Evolutionary conservation across 345 rosid genomes (phyloP).

Genomic region (Moricandia arvensis): DNA sequence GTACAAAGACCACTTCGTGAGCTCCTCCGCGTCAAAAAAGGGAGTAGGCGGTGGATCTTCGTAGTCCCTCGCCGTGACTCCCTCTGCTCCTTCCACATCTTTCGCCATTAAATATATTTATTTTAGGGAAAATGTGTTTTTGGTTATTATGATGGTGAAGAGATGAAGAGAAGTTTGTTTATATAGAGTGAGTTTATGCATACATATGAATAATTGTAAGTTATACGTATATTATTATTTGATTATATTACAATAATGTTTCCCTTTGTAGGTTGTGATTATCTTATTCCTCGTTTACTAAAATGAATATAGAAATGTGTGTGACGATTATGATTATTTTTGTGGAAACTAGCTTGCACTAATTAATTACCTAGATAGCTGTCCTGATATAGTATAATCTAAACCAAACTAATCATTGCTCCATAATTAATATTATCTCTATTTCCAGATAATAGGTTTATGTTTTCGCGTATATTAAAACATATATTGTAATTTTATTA

Average conservation of each 20-base stretch:
- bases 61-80: slow-evolving; percentile 50
- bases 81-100: slow-evolving; percentile 49
- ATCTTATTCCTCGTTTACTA: neutral
- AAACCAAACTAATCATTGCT: slow-evolving; percentile 24
- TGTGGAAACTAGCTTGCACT: slow-evolving; percentile 13
- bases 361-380: slow-evolving; percentile 16
- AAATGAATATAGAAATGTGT: slow-evolving; percentile 22
- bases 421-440: slow-evolving; percentile 1
- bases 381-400: slow-evolving; percentile 18
- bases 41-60: slow-evolving; percentile 62
- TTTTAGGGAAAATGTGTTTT: neutral
- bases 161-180: slow-evolving; percentile 15
- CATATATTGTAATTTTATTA: neutral
- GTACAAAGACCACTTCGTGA: slow-evolving; percentile 54
- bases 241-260: neutral
- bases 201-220: slow-evolving; percentile 15
- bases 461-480: neutral
- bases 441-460: neutral
- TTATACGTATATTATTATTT: neutral
- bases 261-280: slow-evolving; percentile 5
- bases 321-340: slow-evolving; percentile 25
- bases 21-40: slow-evolving; percentile 49
- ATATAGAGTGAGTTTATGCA: slow-evolving; percentile 31
- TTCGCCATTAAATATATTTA: slow-evolving; percentile 44
- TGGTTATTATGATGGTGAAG: slow-evolving; percentile 16